phyloP scores from a whole-genome alignment of 1,139 yeast species.

The Ogataea hybrid region DNA sequence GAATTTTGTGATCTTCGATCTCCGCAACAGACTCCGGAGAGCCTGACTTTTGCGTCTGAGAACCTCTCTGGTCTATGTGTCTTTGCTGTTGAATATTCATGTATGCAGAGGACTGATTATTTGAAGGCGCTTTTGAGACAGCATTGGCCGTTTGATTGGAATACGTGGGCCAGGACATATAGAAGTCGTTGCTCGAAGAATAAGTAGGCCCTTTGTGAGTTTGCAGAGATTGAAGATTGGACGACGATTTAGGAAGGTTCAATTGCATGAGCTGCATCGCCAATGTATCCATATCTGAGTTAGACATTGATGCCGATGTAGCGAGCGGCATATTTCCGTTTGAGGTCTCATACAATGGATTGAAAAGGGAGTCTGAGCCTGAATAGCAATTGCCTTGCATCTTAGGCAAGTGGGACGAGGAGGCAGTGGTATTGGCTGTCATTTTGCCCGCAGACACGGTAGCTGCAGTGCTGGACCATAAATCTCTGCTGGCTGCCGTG shows the following conservation, averaged over 20 bases:
- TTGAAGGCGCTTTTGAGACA: conserved; percentile 2
- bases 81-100: conserved; percentile 11
- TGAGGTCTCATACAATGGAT: conserved; percentile 14
- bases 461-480: conserved; percentile 18
- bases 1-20: conserved; percentile 23
- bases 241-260: conserved; percentile 9
- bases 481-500: conserved; percentile 14
- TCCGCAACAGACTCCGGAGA: conserved; percentile 11
- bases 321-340: conserved; percentile 8
- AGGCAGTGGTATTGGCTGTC: conserved; percentile 12
- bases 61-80: not conserved
- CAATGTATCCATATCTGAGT: conserved; percentile 28
- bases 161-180: conserved; percentile 15
- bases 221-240: conserved; percentile 5
- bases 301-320: conserved; percentile 11
- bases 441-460: conserved; percentile 13
- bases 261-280: conserved; percentile 27
- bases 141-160: conserved; percentile 12
- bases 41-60: conserved; percentile 1
- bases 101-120: conserved; percentile 11
- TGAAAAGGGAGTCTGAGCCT: conserved; percentile 16
- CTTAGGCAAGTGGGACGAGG: conserved; percentile 9
- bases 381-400: conserved; percentile 13
- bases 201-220: conserved; percentile 1
- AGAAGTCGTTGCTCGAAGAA: conserved; percentile 9